phyloP scores from a whole-genome alignment of 345 rosid genomes.

The Cardamine resedifolia region DNA sequence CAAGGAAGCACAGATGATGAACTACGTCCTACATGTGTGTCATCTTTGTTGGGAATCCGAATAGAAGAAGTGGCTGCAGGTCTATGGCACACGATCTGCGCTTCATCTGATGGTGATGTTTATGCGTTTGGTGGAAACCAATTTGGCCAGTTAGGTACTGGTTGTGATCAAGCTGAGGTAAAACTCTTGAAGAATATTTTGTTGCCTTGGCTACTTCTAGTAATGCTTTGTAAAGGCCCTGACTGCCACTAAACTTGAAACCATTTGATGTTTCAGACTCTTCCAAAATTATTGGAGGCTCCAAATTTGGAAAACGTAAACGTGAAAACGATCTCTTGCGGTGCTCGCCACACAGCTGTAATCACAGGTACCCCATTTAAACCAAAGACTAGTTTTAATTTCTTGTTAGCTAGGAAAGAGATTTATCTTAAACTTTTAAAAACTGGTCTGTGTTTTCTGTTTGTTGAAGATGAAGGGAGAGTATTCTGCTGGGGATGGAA shows the following conservation, averaged over 20 bases:
- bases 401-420: background rate
- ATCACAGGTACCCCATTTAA: conserved; percentile 32
- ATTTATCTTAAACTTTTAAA: background rate
- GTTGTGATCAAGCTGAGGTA: conserved; percentile 98
- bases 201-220: background rate
- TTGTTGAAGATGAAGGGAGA: conserved; percentile 50
- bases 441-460: background rate
- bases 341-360: conserved; percentile 91
- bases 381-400: background rate
- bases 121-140: conserved; percentile 98
- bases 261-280: conserved; percentile 51
- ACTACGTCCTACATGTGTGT: conserved; percentile 79
- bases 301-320: conserved; percentile 65
- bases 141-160: conserved; percentile 98
- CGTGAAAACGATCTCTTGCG: conserved; percentile 72
- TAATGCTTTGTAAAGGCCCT: background rate
- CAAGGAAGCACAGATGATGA: conserved; percentile 97
- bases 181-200: background rate
- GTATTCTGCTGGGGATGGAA: conserved; percentile 99
- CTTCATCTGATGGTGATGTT: conserved; percentile 86
- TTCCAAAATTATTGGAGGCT: conserved; percentile 87
- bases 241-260: background rate
- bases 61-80: conserved; percentile 84
- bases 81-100: conserved; percentile 91
- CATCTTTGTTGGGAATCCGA: conserved; percentile 79